Percentiles rank a stretch among this genome's conserved stretches.
phyloP scores from a whole-genome alignment of 2,329 filamentous ascomycete species.

The Nigrospora oryzae region DNA sequence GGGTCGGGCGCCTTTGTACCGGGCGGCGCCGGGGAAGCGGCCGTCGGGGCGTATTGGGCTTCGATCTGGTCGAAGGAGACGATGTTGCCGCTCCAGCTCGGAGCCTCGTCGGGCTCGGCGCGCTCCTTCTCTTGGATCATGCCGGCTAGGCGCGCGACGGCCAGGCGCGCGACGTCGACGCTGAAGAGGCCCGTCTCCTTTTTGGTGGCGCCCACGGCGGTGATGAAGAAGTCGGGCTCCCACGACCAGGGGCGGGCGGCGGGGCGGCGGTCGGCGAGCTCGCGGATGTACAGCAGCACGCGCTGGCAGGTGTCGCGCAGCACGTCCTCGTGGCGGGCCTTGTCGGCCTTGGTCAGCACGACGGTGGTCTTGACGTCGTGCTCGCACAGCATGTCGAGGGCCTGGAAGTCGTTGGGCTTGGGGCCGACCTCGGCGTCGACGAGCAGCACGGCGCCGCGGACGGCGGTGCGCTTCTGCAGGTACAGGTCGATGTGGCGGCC shows the following conservation, averaged over 20 bases:
- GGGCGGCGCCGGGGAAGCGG: neutral
- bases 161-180: conserved; percentile 16
- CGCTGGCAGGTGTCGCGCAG: conserved; percentile 15
- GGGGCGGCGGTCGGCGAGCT: conserved; percentile 9
- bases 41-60: neutral
- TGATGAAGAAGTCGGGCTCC: conserved; percentile 21
- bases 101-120: conserved; percentile 18
- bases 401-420: conserved; percentile 36
- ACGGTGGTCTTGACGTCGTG: conserved; percentile 36
- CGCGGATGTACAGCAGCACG: conserved; percentile 15
- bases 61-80: conserved; percentile 25
- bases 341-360: conserved; percentile 50
- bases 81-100: conserved; percentile 25
- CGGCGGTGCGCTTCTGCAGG: conserved; percentile 32
- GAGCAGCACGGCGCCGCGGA: conserved; percentile 44
- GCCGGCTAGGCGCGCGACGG: conserved; percentile 19
- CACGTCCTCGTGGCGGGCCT: conserved; percentile 22
- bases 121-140: conserved; percentile 12
- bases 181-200: conserved; percentile 11
- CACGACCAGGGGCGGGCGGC: conserved; percentile 13
- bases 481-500: conserved; percentile 44
- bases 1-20: neutral
- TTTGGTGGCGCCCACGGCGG: conserved; percentile 17
- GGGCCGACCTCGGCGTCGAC: conserved; percentile 44
- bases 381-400: conserved; percentile 36